These are phyloP conservation scores for Parastagonospora nodorum DNA, from an alignment of 2,329 filamentous ascomycete species.

Conservation along the genomic window DNA sequence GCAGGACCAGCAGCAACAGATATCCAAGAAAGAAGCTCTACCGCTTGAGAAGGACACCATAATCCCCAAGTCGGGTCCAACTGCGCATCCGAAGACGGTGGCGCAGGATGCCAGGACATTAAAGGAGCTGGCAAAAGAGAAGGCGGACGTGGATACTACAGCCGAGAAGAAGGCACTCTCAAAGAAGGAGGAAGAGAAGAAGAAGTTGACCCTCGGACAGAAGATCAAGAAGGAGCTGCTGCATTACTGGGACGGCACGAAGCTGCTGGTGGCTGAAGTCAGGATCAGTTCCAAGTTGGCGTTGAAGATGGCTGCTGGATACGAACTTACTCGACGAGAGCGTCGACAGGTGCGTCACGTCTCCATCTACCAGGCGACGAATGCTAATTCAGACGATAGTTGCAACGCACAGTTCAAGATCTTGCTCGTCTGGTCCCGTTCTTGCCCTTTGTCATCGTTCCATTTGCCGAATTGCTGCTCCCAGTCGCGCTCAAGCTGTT, in stretches of 20 bases:
- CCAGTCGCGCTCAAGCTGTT: slow-evolving; percentile 92
- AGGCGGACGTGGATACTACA: slow-evolving; percentile 55
- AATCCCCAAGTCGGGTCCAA: slow-evolving; percentile 47
- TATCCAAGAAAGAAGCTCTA: slow-evolving; percentile 27
- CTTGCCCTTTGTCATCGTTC: slow-evolving; percentile 95
- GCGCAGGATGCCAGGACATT: slow-evolving; percentile 58
- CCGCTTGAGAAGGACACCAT: slow-evolving; percentile 38
- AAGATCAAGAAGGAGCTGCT: slow-evolving; percentile 92
- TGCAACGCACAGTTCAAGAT: slow-evolving; percentile 92
- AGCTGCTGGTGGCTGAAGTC: slow-evolving; percentile 88
- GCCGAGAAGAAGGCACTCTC: slow-evolving; percentile 62
- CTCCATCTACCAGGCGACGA: background rate
- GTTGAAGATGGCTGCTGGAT: slow-evolving; percentile 96
- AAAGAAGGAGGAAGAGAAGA: slow-evolving; percentile 69
- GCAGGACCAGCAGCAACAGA: slow-evolving; percentile 50
- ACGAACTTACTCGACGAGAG: slow-evolving; percentile 93
- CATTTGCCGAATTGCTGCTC: slow-evolving; percentile 90
- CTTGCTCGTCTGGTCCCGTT: slow-evolving; percentile 91
- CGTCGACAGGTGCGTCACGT: slow-evolving; percentile 69
- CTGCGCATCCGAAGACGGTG: slow-evolving; percentile 53
- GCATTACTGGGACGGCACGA: slow-evolving; percentile 99
- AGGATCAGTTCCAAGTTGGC: slow-evolving; percentile 90
- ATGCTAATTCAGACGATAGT: slow-evolving; percentile 46
- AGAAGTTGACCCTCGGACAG: slow-evolving; percentile 87
- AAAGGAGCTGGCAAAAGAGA: slow-evolving; percentile 67